Percentiles rank a stretch among this genome's conserved stretches.
These are phyloP conservation scores for Mitragyna speciosa DNA, from an alignment of 257 asterid species.

Conservation along the genomic window DNA sequence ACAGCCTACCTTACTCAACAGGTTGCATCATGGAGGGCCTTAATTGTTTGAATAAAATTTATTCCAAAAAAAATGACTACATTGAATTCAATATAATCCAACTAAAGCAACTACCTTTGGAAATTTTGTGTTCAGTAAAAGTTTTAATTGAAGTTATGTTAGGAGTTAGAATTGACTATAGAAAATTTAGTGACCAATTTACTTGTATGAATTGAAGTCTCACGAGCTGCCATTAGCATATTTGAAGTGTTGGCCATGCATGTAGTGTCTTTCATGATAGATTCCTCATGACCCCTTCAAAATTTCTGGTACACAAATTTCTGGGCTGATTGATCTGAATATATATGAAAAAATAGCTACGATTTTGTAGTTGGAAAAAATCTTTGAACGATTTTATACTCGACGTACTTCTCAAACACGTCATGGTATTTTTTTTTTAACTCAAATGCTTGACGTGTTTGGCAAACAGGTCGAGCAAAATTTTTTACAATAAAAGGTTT, in stretches of 20 bases:
- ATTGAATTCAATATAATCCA: background rate
- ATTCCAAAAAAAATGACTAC: background rate
- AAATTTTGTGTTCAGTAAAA: background rate
- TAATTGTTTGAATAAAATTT: background rate
- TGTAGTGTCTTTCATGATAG: constrained; percentile 99
- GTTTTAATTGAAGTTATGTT: background rate
- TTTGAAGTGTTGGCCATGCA: constrained; percentile 98
- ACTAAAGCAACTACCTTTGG: background rate
- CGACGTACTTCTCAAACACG: no score
- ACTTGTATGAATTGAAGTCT: constrained; percentile 98
- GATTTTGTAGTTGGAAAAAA: no score
- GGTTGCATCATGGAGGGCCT: background rate
- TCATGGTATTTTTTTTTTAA: no score
- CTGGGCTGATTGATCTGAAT: no score
- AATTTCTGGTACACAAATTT: no score
- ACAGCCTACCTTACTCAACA: background rate
- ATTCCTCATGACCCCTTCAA: constrained; percentile 99
- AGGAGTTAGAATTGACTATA: constrained; percentile 5
- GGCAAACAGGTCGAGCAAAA: no score
- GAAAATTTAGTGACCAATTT: constrained; percentile 12
- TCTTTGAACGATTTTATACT: no score
- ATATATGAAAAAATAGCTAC: no score
- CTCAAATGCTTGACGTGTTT: no score
- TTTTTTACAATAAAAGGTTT: no score
- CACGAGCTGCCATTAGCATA: constrained; percentile 99